phyloP scores from a whole-genome alignment of 129 eudicot species.

The Flaveria robusta region DNA sequence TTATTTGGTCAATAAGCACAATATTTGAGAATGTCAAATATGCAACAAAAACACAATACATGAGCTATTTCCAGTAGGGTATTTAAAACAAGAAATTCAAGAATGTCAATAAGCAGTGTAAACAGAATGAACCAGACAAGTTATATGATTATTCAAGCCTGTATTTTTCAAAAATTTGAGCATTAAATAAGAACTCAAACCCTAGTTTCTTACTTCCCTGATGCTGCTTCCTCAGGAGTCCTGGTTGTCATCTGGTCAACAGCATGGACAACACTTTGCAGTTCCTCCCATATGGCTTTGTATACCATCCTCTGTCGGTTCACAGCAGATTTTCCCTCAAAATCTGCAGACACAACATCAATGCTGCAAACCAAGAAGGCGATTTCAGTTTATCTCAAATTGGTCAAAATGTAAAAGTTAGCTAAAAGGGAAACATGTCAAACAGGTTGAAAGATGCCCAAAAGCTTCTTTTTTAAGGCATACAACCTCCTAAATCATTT shows the following conservation, averaged over 20 bases:
- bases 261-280: conserved; percentile 85
- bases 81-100: neutral
- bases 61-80: neutral
- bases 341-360: conserved; percentile 76
- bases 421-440: neutral
- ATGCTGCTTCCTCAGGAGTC: conserved; percentile 76
- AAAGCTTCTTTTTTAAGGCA: neutral
- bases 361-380: conserved; percentile 55
- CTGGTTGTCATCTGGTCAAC: conserved; percentile 90
- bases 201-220: conserved; percentile 29
- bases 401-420: neutral
- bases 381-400: neutral
- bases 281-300: conserved; percentile 98
- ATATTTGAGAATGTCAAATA: no score
- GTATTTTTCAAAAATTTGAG: conserved; percentile 20
- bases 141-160: neutral
- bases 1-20: no score
- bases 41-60: no score
- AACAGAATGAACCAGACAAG: neutral
- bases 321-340: conserved; percentile 89
- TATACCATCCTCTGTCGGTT: conserved; percentile 97
- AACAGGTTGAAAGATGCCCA: neutral
- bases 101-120: conserved; percentile 3
- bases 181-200: neutral
- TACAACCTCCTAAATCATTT: conserved; percentile 9